These are phyloP conservation scores for Tripidium arundinaceum DNA, from an alignment of 202 grass and related monocot species.

Conservation along the genomic window DNA sequence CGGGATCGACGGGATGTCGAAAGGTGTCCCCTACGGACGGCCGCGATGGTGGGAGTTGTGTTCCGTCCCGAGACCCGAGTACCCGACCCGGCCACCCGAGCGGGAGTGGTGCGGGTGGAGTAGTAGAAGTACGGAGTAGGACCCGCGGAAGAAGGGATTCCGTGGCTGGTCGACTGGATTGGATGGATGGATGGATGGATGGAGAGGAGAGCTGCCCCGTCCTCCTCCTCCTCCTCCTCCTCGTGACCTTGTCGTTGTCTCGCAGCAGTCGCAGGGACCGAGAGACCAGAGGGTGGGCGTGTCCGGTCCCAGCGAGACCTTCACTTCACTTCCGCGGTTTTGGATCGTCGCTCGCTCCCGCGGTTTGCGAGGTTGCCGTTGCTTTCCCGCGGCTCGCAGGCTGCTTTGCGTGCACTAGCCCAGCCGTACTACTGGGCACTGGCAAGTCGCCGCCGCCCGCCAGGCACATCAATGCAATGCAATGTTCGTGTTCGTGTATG, in stretches of 20 bases:
- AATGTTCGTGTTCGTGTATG: too few relatives aligned
- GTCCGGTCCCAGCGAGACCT: too few relatives aligned
- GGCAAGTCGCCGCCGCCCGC: too few relatives aligned
- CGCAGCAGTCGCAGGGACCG: too few relatives aligned
- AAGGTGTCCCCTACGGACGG: slow-evolving; percentile 24
- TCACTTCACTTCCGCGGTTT: too few relatives aligned
- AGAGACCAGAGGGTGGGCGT: not conserved
- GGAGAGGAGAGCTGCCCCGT: not conserved
- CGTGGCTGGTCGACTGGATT: too few relatives aligned
- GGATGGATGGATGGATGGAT: not conserved
- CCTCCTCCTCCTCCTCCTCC: too few relatives aligned
- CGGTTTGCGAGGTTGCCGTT: not conserved
- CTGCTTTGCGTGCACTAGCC: not conserved
- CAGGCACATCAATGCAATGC: too few relatives aligned
- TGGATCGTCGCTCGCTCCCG: not conserved
- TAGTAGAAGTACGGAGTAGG: not conserved
- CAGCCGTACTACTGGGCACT: not conserved
- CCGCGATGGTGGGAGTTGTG: not conserved
- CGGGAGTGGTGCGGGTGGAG: too few relatives aligned
- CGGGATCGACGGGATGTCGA: slow-evolving; percentile 17
- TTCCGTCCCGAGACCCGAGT: too few relatives aligned
- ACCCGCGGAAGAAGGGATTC: not conserved
- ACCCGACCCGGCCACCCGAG: too few relatives aligned
- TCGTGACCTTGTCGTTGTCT: too few relatives aligned
- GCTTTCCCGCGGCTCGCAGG: not conserved